Percentiles rank a stretch among this genome's conserved stretches.
phyloP scores from a whole-genome alignment of 2,329 filamentous ascomycete species.

The Diaporthe velutina region DNA sequence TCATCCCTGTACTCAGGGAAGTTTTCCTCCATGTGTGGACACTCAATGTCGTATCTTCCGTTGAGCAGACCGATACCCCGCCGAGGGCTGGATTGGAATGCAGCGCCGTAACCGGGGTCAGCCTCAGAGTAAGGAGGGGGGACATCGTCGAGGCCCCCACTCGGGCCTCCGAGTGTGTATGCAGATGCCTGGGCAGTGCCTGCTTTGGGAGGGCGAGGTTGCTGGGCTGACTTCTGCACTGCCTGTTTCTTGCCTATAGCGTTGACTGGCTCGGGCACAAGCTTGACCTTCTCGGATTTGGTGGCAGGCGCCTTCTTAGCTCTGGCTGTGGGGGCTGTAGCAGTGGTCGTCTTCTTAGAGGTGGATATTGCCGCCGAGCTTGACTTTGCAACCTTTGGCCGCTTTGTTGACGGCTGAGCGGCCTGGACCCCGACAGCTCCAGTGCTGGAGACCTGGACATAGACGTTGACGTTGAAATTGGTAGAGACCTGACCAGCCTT shows the following conservation, averaged over 20 bases:
- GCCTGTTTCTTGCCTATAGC: constrained; percentile 39
- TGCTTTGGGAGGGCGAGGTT: background rate
- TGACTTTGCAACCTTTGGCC: constrained; percentile 43
- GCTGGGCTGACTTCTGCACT: background rate
- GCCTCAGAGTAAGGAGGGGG: constrained; percentile 40
- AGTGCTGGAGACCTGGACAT: constrained; percentile 43
- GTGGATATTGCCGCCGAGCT: constrained; percentile 10
- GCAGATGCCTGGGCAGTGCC: background rate
- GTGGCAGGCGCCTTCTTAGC: constrained; percentile 13
- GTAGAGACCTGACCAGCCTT: constrained; percentile 43
- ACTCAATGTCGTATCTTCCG: constrained; percentile 57
- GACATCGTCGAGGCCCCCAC: background rate
- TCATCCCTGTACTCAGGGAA: constrained; percentile 46
- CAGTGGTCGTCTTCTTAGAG: constrained; percentile 14
- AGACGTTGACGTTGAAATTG: constrained; percentile 47
- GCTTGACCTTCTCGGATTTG: constrained; percentile 4
- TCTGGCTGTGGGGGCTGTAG: background rate
- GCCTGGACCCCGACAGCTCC: constrained; percentile 36
- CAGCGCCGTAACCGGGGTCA: constrained; percentile 38
- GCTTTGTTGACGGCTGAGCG: constrained; percentile 43
- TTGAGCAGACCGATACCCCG: constrained; percentile 55
- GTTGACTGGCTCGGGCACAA: constrained; percentile 10
- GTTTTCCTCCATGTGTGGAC: constrained; percentile 43
- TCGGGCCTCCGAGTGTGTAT: background rate
- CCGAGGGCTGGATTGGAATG: constrained; percentile 35